Conservation (phyloP, 2,329 filamentous ascomycete species). For the Aspergillus pseudonomiae region DNA sequence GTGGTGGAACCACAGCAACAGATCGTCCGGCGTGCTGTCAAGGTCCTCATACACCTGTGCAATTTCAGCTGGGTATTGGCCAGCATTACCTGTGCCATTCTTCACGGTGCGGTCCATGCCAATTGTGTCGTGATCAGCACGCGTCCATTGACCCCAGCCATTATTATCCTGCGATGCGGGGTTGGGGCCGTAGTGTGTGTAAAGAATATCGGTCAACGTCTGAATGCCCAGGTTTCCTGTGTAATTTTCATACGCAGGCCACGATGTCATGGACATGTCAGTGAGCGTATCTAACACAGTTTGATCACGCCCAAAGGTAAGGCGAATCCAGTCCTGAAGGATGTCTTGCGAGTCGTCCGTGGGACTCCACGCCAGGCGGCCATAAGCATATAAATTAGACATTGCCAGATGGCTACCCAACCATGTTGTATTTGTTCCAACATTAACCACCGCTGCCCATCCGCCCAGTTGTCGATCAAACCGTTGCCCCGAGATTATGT, state of each 20-base stretch:
- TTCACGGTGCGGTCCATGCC: slow-evolving; percentile 72
- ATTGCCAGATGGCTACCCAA: slow-evolving; percentile 70
- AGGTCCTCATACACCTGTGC: slow-evolving; percentile 61
- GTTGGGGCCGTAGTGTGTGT: slow-evolving; percentile 69
- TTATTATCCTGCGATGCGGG: slow-evolving; percentile 69
- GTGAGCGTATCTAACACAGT: slow-evolving; percentile 62
- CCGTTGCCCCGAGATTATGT: slow-evolving; percentile 63
- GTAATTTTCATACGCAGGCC: slow-evolving; percentile 73
- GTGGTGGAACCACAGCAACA: slow-evolving; percentile 76
- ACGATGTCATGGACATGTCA: slow-evolving; percentile 67
- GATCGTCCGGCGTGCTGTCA: slow-evolving; percentile 66
- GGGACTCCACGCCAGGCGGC: slow-evolving; percentile 68
- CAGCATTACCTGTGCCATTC: slow-evolving; percentile 68
- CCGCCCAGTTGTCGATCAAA: slow-evolving; percentile 63
- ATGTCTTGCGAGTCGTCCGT: slow-evolving; percentile 52
- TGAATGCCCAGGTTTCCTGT: slow-evolving; percentile 71
- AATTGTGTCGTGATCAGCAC: slow-evolving; percentile 61
- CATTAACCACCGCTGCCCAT: slow-evolving; percentile 68
- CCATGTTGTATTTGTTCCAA: slow-evolving; percentile 69
- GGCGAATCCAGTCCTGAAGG: slow-evolving; percentile 66
- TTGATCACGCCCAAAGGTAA: slow-evolving; percentile 64
- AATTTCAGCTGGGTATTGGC: slow-evolving; percentile 67
- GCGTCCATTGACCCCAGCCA: slow-evolving; percentile 73
- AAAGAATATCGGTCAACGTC: slow-evolving; percentile 69
- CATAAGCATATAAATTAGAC: slow-evolving; percentile 73